These are phyloP conservation scores for Amauroascus niger DNA, from an alignment of 2,329 filamentous ascomycete species.

Conservation along the genomic window DNA sequence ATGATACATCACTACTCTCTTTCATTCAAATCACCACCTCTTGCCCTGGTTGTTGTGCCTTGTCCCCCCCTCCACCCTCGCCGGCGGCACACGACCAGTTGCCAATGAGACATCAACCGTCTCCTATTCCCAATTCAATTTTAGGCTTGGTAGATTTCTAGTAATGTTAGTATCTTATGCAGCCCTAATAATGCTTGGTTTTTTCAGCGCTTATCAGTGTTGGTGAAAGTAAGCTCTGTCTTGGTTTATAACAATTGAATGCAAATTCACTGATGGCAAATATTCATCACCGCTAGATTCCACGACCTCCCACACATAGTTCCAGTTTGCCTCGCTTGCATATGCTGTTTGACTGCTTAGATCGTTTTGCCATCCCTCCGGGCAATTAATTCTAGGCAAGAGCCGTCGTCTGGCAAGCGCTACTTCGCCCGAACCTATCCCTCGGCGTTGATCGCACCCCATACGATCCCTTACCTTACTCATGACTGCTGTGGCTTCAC, in stretches of 20 bases:
- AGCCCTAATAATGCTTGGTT: not conserved
- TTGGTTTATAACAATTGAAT: not conserved
- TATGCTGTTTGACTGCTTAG: slow-evolving; percentile 3
- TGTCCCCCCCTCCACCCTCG: slow-evolving; percentile 6
- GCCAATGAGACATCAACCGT: not conserved
- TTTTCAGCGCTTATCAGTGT: not conserved
- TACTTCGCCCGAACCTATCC: not conserved
- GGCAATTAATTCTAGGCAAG: slow-evolving; percentile 5
- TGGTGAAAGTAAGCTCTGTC: not conserved
- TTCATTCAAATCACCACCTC: not conserved
- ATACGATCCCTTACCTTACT: slow-evolving; percentile 15
- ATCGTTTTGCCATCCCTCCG: slow-evolving; percentile 1
- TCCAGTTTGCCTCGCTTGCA: not conserved
- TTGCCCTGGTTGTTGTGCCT: slow-evolving; percentile 1
- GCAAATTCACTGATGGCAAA: slow-evolving; percentile 1
- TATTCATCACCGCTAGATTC: not conserved
- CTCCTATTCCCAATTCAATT: not conserved
- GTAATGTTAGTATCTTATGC: slow-evolving; percentile 7
- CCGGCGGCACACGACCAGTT: slow-evolving; percentile 8
- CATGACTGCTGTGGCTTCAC: slow-evolving; percentile 60
- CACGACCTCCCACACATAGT: not conserved
- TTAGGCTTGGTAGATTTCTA: not conserved
- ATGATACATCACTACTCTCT: not conserved
- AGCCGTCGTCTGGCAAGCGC: slow-evolving; percentile 2
- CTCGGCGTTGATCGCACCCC: slow-evolving; percentile 2